Percentiles rank a stretch among this genome's conserved stretches.
phyloP scores from a whole-genome alignment of 192 early-diverging fungal species.

The Gryganskiella cystojenkinii region DNA sequence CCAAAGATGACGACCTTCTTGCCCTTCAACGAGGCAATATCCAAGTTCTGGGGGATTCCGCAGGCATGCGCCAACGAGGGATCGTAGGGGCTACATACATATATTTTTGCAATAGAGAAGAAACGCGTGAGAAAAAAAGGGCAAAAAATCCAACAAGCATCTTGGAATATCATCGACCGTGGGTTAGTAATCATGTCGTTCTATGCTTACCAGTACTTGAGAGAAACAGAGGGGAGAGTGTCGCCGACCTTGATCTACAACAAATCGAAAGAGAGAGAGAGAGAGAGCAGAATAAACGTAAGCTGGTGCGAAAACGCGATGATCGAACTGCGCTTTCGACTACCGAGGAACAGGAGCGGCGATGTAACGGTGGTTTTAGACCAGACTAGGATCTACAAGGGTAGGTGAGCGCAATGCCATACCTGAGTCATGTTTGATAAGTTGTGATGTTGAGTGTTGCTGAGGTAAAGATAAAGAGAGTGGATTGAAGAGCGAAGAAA shows the following conservation, averaged over 20 bases:
- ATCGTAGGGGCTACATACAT: constrained; percentile 49
- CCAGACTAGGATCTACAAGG: not conserved
- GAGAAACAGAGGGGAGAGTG: constrained; percentile 60
- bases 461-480: too few species aligned
- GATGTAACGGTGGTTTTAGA: too few species aligned
- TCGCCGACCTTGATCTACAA: constrained; percentile 64
- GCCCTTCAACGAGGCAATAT: constrained; percentile 63
- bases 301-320: too few species aligned
- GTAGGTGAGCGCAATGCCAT: not conserved
- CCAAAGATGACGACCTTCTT: constrained; percentile 76
- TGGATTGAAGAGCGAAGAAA: not conserved
- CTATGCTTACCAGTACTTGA: constrained; percentile 61
- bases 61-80: constrained; percentile 35
- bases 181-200: not conserved
- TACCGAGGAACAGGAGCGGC: too few species aligned
- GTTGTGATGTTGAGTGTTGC: too few species aligned
- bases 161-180: not conserved
- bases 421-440: constrained; percentile 2
- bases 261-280: not conserved
- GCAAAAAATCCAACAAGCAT: not conserved
- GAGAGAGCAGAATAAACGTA: too few species aligned
- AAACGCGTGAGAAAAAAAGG: not conserved
- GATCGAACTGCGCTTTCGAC: too few species aligned
- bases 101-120: not conserved
- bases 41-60: constrained; percentile 45